Base-by-base conservation (phyloP, 192 early-diverging fungal genomes). In the Dissophora ornata region DNA sequence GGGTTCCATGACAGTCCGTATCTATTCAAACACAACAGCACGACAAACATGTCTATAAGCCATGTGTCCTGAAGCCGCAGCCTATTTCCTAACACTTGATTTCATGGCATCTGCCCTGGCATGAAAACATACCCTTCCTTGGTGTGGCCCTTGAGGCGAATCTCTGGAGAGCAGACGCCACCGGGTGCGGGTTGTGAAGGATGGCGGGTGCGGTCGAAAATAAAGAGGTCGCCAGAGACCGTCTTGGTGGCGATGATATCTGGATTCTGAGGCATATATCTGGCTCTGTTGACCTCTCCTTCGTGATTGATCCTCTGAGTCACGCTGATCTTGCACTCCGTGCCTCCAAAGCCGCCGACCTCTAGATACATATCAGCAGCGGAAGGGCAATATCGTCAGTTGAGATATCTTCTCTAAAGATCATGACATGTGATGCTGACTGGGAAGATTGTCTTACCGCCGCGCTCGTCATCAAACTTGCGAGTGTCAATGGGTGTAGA, bases 171-270 rank as follows among this genome's bases (percentile, higher is more conserved):
- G 81, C 95, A 98, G 41, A 90, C 81, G 41, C 89, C 90, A 53
- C 89, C 87, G 59, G 89, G 88, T 47, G 81, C 83, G 0, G 97
- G 96, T 42, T 84, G 88, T 34, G 87, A 90, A 49, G 93, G 89
- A 80, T 95, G 94, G 18, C 90, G 90, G 34, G 98, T 95, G 45
- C 96, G 90, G 77, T 98, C 96, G 85, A 99, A 99, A 57, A 99
- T 87, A 79, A 93, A 97, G 38, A 99, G 92, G n/a, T 95, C 94
- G 10, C 97, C 97, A 9, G 85, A 86, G 18, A 91, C 86, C 7
- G 96, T 92, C 64, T 97, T 96, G 9, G 96, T 97, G 12, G 96
- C 97, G 69, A 99, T 96, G 45, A 99, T 92, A 70, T 97, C 91
- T 10, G 94, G 92, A 68, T 99, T 96, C 70, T 92, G 88, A 41